Evolutionary conservation across 352 stramenopile species (phyloP), one percentile per base, ranked within the genome.

Genomic region (Hyaloperonospora brassicae): DNA sequence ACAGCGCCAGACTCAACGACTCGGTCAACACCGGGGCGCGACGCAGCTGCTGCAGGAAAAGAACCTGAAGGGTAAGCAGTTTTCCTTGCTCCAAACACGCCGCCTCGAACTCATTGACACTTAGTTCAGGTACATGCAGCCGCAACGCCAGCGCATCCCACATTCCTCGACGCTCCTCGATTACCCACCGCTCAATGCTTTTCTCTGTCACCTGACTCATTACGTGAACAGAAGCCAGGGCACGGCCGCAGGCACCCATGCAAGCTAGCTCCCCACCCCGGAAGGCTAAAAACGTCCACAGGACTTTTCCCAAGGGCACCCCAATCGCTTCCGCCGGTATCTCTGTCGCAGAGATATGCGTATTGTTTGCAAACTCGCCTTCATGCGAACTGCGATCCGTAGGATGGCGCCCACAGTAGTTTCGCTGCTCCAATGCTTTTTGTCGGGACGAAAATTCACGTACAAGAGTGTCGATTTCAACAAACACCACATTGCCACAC

Each of bases 151-250:
- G 62, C 6, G 71, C 75, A 9, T 76, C 64, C 82, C 82, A 92
- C 38, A 68, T 64, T 0, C 74, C 76, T 21, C 69, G 70, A 3
- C 82, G 76, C 38, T 89, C 79, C 52, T 89, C 80, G 41, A 93
- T 89, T 12, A 91, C 64, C 80, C 80, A 91, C 41, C 86, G 87
- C 58, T 91, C 82, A 35, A 94, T 89, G 51, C 81, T 87, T 35
- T 83, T 81, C 55, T 94, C 84, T 0, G 79, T 65, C 6, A 92
- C 76, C 14, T 83, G 70, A 53, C 77, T 87, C 82, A 94, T 91
- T 3, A 89, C 71, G 24, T 89, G 70, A 11, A 94, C 84, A 0
- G 78, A 92, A 31, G 84, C 84, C 31, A 94, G 70, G 0, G 82
- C 75, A n/a, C 77, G 75, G 0, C 84, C 84, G 50, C 81, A 89